Percentiles rank a stretch among this genome's conserved stretches.
Conservation (phyloP, 768 basidiomycete genomes). For the Pleurotus djamor region DNA sequence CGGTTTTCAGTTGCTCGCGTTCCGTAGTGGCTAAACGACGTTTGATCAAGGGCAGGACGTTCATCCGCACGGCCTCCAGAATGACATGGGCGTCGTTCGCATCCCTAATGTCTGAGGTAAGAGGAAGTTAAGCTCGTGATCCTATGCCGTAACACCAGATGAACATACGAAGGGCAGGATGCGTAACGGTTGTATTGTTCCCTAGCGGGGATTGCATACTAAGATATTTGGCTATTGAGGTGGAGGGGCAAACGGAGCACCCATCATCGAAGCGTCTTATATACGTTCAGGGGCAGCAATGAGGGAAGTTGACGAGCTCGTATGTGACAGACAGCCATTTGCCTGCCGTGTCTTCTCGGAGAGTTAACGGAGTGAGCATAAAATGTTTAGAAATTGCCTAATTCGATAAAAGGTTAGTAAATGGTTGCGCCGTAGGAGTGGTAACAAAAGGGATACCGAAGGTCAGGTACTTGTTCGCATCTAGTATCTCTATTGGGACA, state of each 20-base stretch:
- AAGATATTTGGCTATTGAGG: not conserved
- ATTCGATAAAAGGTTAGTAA: not conserved
- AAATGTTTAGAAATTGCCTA: not conserved
- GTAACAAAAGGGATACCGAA: conserved; percentile 3
- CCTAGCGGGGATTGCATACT: not conserved
- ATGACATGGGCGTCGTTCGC: conserved; percentile 55
- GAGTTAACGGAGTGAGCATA: conserved; percentile 6
- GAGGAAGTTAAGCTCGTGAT: not conserved
- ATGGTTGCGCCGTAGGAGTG: not conserved
- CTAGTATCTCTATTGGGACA: not conserved
- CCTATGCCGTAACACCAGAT: not conserved
- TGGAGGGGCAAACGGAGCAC: not conserved
- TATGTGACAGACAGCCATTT: conserved; percentile 3
- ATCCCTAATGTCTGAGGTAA: conserved; percentile 54
- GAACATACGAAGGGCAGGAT: conserved; percentile 19
- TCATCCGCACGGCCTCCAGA: conserved; percentile 57
- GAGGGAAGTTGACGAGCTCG: not conserved
- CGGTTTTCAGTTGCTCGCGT: conserved; percentile 49
- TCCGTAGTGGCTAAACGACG: conserved; percentile 48
- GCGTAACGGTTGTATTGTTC: conserved; percentile 12
- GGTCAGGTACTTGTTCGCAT: conserved; percentile 1
- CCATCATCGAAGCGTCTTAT: not conserved
- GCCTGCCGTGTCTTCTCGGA: conserved; percentile 5
- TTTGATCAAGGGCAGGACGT: conserved; percentile 52
- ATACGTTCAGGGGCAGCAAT: conserved; percentile 1